A percentile compares a stretch with the other conserved stretches of the same genome.
These are phyloP conservation scores for Penicillium paneum DNA, from an alignment of 2,329 filamentous ascomycete genomes.

Conservation along the genomic window DNA sequence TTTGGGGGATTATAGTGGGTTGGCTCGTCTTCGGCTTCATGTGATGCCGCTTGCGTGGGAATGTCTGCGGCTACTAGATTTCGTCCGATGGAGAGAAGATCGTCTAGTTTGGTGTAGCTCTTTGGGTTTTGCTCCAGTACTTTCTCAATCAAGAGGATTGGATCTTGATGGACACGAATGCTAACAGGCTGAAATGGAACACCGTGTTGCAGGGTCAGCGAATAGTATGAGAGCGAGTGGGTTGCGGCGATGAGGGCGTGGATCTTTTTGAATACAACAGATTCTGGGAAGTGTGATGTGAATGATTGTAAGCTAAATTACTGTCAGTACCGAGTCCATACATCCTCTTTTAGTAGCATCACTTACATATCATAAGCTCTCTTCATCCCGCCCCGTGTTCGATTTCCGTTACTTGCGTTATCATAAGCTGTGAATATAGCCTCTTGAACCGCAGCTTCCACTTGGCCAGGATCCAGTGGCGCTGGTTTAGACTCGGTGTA, in stretches of 20 bases:
- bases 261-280: conserved; percentile 43
- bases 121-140: conserved; percentile 60
- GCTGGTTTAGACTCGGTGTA: conserved; percentile 34
- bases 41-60: conserved; percentile 23
- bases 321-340: conserved; percentile 6
- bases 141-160: conserved; percentile 57
- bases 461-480: conserved; percentile 43
- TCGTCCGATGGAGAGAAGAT: conserved; percentile 59
- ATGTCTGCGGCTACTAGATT: conserved; percentile 54
- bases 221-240: conserved; percentile 64
- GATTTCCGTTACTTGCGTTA: conserved; percentile 64
- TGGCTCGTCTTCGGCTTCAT: conserved; percentile 18
- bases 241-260: conserved; percentile 58
- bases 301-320: conserved; percentile 42
- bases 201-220: conserved; percentile 60
- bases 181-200: conserved; percentile 65
- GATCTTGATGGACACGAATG: conserved; percentile 62
- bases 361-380: conserved; percentile 56
- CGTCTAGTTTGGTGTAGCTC: conserved; percentile 63
- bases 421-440: conserved; percentile 59
- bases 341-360: neutral
- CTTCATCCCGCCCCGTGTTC: conserved; percentile 60
- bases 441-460: conserved; percentile 53
- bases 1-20: conserved; percentile 12
- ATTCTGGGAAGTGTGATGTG: conserved; percentile 41